Base-by-base conservation (phyloP, 208 protist genomes). In the Leishmania amazonensis region DNA sequence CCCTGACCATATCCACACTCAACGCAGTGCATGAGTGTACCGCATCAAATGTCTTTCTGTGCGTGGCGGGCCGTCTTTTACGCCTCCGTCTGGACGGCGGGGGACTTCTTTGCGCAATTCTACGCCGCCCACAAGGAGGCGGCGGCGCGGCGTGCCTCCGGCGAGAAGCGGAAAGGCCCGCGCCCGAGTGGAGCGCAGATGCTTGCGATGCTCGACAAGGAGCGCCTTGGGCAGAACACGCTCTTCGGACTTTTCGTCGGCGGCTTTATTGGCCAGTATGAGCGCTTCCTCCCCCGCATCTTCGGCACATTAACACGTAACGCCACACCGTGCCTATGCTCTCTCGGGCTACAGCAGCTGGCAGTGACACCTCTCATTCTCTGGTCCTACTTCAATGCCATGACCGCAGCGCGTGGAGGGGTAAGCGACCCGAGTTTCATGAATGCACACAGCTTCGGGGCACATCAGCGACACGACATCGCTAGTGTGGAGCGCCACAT, bases 51-150 rank as follows among this genome's bases (percentile, higher is more conserved):
- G 80, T 76, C 79, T 17, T 57, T 78, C 3, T 81, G 68, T 47
- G 40, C 67, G 3, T 31, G 47, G 3, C 65, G 83, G 17, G 60
- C 83, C 1, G 79, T 68, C 17, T 81, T 84, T 53, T 90, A 86
- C 51, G 81, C 73, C 54, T 42, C 58, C 28, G 78, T 90, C 15
- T 95, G 89, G 85, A 68, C 80, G 24, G 70, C 78, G 15, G 93
- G 90, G 40, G 93, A 97, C 76, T 92, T 95, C 77, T 84, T 94
- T 19, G 88, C 93, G 13, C 93, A 97, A 83, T 91, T 95, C 71
- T 95, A 90, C 70, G 76, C n/a, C 19, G 89, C 90, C 1, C 93
- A 97, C 85, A 74, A 80, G 72, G 87, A 88, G 40, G 87, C 86
- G 17, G 89, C 88, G 35, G 81, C 80, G 31, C 85, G 88, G 28